These are phyloP conservation scores for Xylaria castorea DNA, from an alignment of 495 filamentous ascomycete genomes.

Conservation along the genomic window DNA sequence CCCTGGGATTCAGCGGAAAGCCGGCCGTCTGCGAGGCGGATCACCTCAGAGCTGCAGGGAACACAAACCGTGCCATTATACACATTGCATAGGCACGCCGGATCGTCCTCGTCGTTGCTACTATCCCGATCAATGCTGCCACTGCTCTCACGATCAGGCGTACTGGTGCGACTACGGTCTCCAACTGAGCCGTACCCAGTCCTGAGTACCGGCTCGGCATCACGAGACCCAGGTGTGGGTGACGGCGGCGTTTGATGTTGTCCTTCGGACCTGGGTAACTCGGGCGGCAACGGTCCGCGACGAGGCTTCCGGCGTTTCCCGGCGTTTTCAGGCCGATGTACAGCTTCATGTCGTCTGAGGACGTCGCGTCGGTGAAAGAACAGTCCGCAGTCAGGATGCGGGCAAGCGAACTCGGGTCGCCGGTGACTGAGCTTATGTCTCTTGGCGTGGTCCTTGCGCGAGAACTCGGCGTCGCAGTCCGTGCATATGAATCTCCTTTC, in stretches of 20 bases:
- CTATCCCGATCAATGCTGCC: background rate
- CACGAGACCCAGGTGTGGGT: background rate
- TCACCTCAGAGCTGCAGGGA: constrained; percentile 1
- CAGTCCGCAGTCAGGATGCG: constrained; percentile 7
- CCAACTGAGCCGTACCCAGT: background rate
- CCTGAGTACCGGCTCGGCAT: too few relatives aligned
- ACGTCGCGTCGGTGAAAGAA: constrained; percentile 24
- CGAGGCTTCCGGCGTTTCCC: constrained; percentile 18
- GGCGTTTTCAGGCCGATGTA: constrained; percentile 9
- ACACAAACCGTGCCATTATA: constrained; percentile 6
- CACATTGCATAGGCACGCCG: background rate
- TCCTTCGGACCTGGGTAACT: background rate
- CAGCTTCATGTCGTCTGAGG: constrained; percentile 7
- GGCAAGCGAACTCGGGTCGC: constrained; percentile 7
- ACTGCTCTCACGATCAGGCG: background rate
- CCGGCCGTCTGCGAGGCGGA: constrained; percentile 7
- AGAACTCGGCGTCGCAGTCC: constrained; percentile 16
- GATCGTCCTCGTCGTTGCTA: background rate
- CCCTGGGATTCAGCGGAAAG: background rate
- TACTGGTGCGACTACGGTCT: background rate
- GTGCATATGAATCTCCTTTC: constrained; percentile 5
- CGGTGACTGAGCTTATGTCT: constrained; percentile 23
- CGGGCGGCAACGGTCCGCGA: constrained; percentile 4
- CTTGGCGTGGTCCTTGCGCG: constrained; percentile 21
- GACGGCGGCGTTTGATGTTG: background rate